Conservation (phyloP, 306 rosid genomes). For the Malus sylvestris region DNA sequence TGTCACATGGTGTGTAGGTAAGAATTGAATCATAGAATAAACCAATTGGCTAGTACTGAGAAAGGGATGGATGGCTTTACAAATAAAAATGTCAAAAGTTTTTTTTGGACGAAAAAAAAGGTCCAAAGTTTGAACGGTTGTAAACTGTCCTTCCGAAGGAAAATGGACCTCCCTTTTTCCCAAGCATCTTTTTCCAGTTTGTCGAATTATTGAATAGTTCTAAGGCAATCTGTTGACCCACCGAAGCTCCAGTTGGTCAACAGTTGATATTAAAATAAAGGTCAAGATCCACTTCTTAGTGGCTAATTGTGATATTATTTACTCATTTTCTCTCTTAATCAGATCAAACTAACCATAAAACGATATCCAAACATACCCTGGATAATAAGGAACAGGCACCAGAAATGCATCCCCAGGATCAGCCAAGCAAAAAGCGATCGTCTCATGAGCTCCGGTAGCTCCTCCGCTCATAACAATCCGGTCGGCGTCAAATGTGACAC, state of each 20-base stretch:
- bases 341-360: neutral
- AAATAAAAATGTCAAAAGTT: neutral
- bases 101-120: too few species aligned
- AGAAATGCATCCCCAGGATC: constrained; percentile 76
- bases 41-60: neutral
- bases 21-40: neutral
- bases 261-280: neutral
- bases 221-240: neutral
- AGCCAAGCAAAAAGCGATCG: constrained; percentile 67
- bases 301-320: neutral
- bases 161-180: neutral
- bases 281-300: neutral
- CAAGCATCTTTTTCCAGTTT: neutral
- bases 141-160: neutral
- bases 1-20: neutral
- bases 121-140: neutral
- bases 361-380: constrained; percentile 38
- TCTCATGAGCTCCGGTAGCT: constrained; percentile 88
- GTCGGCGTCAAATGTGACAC: constrained; percentile 57
- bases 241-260: neutral
- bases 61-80: neutral
- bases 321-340: neutral
- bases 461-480: constrained; percentile 91
- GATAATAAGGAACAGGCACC: constrained; percentile 82
- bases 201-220: neutral